Base-by-base conservation (phyloP, 2,329 filamentous ascomycete genomes). In the Trematosphaeria pertusa region DNA sequence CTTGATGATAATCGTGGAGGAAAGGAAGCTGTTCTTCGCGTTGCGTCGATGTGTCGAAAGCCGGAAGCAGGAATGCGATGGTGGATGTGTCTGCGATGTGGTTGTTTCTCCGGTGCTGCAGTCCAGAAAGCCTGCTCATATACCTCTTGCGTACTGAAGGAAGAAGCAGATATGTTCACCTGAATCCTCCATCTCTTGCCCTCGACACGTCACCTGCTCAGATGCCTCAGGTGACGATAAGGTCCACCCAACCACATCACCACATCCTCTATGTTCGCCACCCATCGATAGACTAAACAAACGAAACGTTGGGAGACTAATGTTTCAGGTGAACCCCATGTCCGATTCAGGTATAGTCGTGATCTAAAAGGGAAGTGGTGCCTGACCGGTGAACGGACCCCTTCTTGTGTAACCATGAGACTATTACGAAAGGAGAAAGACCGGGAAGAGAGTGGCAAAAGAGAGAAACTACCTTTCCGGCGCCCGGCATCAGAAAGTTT, bases 311-410 rank as follows among this genome's bases (percentile, higher is more conserved):
- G 30, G 26, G 15, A 15, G 21, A 32, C 45, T 34, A 48, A n/a
- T 31, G 45, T 48, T 48, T 48, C 45, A 48, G 45, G 45, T 48
- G 45, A 46, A 36, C 11, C 2, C 26, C 14, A 11, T 2, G 19
- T 11, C 30, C 11, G 9, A 5, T 12, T 34, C 11, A 9, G 12
- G 26, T 2, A 22, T 33, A 26, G 28, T 8, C n/a, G 4, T 7
- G 5, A 5, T 30, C 35, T 7, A 15, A 34, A 19, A 4, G n/a
- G 28, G 20, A 14, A 45, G 18, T 19, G 18, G 2, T 22, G 36
- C 14, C 19, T 17, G 15, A 46, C 37, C 43, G 37, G 36, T 40
- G 36, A 40, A 14, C 19, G 1, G 8, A 20, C 31, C 8, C 5
- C n/a, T 19, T n/a, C 15, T 36, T 14, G 21, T 14, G 33, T 18